Evolutionary conservation across 768 basidiomycete species (phyloP).

Genomic region (Xerocomellus dryophilus): DNA sequence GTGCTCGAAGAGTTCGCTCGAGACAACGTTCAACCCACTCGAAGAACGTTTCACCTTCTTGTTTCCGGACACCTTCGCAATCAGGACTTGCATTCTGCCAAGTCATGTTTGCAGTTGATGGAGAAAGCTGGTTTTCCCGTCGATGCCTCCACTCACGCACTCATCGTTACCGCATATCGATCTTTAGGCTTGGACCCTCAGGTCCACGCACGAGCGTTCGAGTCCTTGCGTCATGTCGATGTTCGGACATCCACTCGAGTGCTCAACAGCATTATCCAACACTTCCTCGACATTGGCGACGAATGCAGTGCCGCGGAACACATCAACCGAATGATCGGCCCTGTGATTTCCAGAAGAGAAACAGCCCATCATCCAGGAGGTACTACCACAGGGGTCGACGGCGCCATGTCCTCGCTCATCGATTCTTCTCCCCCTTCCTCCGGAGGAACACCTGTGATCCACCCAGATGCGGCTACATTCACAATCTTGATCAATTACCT

Average conservation of each 20-base stretch:
- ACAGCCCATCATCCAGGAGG: slow-evolving; percentile 15
- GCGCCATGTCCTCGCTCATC: slow-evolving; percentile 14
- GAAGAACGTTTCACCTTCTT: slow-evolving; percentile 67
- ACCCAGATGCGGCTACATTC: slow-evolving; percentile 59
- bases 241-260: slow-evolving; percentile 44
- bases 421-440: not conserved
- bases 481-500: slow-evolving; percentile 59
- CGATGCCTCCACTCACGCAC: slow-evolving; percentile 56
- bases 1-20: slow-evolving; percentile 51
- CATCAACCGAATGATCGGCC: slow-evolving; percentile 52
- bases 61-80: slow-evolving; percentile 69
- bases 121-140: slow-evolving; percentile 48
- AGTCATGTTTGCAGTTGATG: slow-evolving; percentile 55
- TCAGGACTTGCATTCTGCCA: slow-evolving; percentile 55
- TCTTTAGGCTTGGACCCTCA: slow-evolving; percentile 54
- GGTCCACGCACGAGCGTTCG: slow-evolving; percentile 52
- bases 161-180: slow-evolving; percentile 58
- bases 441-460: slow-evolving; percentile 17
- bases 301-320: slow-evolving; percentile 43
- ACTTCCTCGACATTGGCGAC: slow-evolving; percentile 56
- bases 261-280: slow-evolving; percentile 69
- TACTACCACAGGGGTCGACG: slow-evolving; percentile 34
- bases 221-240: slow-evolving; percentile 42
- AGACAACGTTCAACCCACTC: slow-evolving; percentile 46
- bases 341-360: slow-evolving; percentile 25